Evolutionary conservation across 441 rosid species (phyloP).

Genomic region (Bruguiera hainesii): DNA sequence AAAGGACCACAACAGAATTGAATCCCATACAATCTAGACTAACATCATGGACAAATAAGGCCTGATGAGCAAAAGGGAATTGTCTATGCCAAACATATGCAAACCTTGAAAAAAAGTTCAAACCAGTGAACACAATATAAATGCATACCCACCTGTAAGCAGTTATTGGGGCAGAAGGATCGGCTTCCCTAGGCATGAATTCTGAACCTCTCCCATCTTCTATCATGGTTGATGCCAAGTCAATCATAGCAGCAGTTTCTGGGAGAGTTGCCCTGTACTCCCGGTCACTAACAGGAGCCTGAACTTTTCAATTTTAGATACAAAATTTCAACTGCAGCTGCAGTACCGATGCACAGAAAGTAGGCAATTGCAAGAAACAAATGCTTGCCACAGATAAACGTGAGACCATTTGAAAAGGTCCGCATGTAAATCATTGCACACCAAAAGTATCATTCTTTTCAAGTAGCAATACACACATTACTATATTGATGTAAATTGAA

Average conservation of each 20-base stretch:
- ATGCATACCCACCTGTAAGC: slow-evolving; percentile 58
- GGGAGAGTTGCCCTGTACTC: slow-evolving; percentile 92
- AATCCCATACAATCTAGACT: neutral
- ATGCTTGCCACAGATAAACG: slow-evolving; percentile 14
- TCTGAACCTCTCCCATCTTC: slow-evolving; percentile 76
- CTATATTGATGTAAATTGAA: neutral
- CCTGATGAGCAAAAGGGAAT: neutral
- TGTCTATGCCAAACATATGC: neutral
- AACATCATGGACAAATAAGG: neutral
- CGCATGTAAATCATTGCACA: slow-evolving; percentile 1
- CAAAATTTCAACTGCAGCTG: slow-evolving; percentile 21
- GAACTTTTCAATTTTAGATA: slow-evolving; percentile 31
- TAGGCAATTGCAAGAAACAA: slow-evolving; percentile 19
- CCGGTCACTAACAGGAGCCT: slow-evolving; percentile 97
- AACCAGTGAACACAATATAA: neutral
- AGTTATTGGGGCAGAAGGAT: slow-evolving; percentile 73
- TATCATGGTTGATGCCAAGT: slow-evolving; percentile 85
- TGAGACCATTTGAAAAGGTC: neutral
- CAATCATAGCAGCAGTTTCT: slow-evolving; percentile 87
- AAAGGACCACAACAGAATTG: neutral
- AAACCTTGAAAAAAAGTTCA: neutral
- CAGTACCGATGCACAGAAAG: slow-evolving; percentile 7
- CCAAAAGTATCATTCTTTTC: neutral
- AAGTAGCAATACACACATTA: neutral
- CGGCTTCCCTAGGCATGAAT: slow-evolving; percentile 89